A percentile compares a stretch with the other conserved stretches of the same genome.
phyloP scores from a whole-genome alignment of 2,329 filamentous ascomycete genomes.

The Aspergillaceae sp. region DNA sequence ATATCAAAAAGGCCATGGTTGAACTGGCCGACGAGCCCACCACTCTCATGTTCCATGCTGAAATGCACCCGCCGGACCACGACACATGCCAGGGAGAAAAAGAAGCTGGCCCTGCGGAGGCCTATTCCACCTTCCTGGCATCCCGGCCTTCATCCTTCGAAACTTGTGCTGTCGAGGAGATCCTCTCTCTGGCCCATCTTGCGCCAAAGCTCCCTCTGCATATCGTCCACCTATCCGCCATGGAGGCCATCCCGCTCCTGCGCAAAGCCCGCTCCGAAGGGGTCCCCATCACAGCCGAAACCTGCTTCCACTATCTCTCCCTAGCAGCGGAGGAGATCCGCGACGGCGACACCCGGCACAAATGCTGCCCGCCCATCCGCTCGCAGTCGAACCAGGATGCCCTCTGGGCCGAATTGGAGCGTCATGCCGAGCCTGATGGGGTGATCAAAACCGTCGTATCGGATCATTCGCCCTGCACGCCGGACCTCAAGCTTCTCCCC shows the following conservation, averaged over 20 bases:
- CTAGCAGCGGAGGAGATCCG: slow-evolving; percentile 73
- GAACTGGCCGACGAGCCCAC: slow-evolving; percentile 74
- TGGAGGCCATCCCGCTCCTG: slow-evolving; percentile 75
- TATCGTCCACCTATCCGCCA: slow-evolving; percentile 88
- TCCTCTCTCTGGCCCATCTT: slow-evolving; percentile 68
- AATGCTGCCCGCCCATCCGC: slow-evolving; percentile 90
- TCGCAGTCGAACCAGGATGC: slow-evolving; percentile 70
- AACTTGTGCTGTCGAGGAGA: slow-evolving; percentile 80
- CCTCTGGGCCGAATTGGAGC: slow-evolving; percentile 71
- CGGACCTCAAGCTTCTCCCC: slow-evolving; percentile 82
- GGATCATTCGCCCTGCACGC: slow-evolving; percentile 94
- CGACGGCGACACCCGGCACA: slow-evolving; percentile 82
- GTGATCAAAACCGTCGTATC: slow-evolving; percentile 89
- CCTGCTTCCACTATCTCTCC: slow-evolving; percentile 89
- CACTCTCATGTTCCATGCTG: slow-evolving; percentile 97
- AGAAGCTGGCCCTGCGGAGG: slow-evolving; percentile 58
- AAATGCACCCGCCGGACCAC: slow-evolving; percentile 87
- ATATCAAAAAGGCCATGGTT: slow-evolving; percentile 71
- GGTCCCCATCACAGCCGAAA: slow-evolving; percentile 84
- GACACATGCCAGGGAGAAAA: slow-evolving; percentile 71
- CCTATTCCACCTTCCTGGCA: slow-evolving; percentile 84
- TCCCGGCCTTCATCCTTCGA: slow-evolving; percentile 86
- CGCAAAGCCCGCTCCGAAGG: slow-evolving; percentile 63
- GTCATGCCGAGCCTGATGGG: slow-evolving; percentile 51
- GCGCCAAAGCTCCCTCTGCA: slow-evolving; percentile 80